Conservation (phyloP, 495 filamentous ascomycete genomes). For the Thermochaetoides thermophila region DNA sequence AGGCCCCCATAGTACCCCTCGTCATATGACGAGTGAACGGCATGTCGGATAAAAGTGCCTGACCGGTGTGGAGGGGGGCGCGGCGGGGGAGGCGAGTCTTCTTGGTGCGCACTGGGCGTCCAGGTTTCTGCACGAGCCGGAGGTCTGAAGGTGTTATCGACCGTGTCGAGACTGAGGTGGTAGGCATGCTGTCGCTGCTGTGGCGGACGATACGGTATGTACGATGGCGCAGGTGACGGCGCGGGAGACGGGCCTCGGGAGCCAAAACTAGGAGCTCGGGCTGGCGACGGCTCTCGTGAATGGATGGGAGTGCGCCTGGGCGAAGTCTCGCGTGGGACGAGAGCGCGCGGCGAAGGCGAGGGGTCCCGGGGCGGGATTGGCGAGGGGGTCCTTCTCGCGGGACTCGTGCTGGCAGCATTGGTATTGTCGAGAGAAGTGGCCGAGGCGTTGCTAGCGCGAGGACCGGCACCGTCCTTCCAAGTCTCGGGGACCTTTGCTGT, state of each 20-base stretch:
- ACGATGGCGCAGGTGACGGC: constrained; percentile 29
- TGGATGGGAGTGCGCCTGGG: neutral
- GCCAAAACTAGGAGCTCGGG: constrained; percentile 3
- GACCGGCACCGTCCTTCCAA: constrained; percentile 21
- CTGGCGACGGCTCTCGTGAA: constrained; percentile 1
- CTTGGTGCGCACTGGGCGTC: no score
- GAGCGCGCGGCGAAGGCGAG: neutral
- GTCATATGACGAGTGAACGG: constrained; percentile 21
- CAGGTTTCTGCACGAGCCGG: no score
- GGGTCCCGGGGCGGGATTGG: neutral
- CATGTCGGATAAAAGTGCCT: constrained; percentile 8
- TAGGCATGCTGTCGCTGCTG: constrained; percentile 9
- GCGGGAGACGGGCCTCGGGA: constrained; percentile 23
- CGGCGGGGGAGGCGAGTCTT: constrained; percentile 34
- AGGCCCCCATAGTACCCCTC: constrained; percentile 14
- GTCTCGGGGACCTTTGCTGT: constrained; percentile 37
- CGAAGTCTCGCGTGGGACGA: neutral
- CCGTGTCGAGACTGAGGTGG: constrained; percentile 8
- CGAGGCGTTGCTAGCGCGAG: constrained; percentile 7
- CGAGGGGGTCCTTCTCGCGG: neutral
- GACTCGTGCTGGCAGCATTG: neutral
- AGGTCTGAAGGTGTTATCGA: neutral
- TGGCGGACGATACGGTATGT: constrained; percentile 28
- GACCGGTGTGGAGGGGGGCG: constrained; percentile 41
- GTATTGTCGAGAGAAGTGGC: constrained; percentile 9